These are phyloP conservation scores for Cylindrotheca closterium DNA, from an alignment of 108 stramenopile genomes.

Conservation along the genomic window DNA sequence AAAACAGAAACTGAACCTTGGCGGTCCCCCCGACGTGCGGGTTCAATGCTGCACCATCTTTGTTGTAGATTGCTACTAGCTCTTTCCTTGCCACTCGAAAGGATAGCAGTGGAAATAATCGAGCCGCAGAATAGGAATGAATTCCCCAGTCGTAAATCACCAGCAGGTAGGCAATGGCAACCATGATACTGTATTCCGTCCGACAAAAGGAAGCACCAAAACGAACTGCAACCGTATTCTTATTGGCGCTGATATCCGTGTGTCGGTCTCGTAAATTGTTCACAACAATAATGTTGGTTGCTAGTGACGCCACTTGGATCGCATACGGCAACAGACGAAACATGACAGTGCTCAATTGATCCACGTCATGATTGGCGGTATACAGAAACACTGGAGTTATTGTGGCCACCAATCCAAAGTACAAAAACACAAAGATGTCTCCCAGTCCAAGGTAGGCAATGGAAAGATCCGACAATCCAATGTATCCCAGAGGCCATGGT, in stretches of 20 bases:
- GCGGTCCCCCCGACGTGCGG: slow-evolving; percentile 83
- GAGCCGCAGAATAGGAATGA: slow-evolving; percentile 15
- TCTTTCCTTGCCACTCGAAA: slow-evolving; percentile 60
- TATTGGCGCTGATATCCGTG: slow-evolving; percentile 71
- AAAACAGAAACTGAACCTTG: slow-evolving; percentile 74
- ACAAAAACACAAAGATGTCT: slow-evolving; percentile 86
- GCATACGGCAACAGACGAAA: slow-evolving; percentile 34
- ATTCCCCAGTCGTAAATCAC: slow-evolving; percentile 7
- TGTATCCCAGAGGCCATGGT: slow-evolving; percentile 85
- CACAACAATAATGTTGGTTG: slow-evolving; percentile 86
- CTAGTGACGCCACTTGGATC: slow-evolving; percentile 62
- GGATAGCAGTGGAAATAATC: slow-evolving; percentile 57
- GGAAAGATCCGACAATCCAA: slow-evolving; percentile 73
- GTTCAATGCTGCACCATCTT: slow-evolving; percentile 78
- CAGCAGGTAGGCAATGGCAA: slow-evolving; percentile 19
- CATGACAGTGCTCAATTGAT: slow-evolving; percentile 6
- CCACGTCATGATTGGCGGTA: neutral
- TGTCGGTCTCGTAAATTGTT: slow-evolving; percentile 90
- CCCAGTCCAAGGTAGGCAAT: slow-evolving; percentile 87
- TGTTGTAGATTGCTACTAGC: slow-evolving; percentile 51
- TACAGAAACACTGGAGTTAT: slow-evolving; percentile 68
- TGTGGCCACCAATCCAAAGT: slow-evolving; percentile 88
- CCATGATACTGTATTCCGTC: slow-evolving; percentile 55
- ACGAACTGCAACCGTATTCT: slow-evolving; percentile 79
- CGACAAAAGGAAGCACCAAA: slow-evolving; percentile 71